Evolutionary conservation across 805 yeast genomes (phyloP).

Genomic region (Saccharomycopsis malanga): DNA sequence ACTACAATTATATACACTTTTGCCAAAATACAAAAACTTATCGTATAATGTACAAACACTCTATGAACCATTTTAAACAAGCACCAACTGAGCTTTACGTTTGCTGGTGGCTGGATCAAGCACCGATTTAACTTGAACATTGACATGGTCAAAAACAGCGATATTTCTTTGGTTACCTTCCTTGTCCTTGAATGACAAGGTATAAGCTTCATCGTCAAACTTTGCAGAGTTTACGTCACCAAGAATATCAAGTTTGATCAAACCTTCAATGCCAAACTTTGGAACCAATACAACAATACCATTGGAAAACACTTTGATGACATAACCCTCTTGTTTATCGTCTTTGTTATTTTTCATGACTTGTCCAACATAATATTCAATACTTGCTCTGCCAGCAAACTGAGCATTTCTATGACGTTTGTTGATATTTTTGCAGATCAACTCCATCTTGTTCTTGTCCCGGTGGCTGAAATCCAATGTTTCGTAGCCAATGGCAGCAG

Average conservation of each 20-base stretch:
- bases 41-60: not conserved
- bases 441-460: constrained; percentile 85
- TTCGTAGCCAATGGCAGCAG: constrained; percentile 97
- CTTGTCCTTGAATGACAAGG: constrained; percentile 47
- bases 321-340: constrained; percentile 60
- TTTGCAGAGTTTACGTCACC: constrained; percentile 56
- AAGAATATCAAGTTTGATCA: constrained; percentile 73
- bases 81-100: constrained; percentile 75
- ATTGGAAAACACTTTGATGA: constrained; percentile 85
- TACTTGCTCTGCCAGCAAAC: constrained; percentile 97
- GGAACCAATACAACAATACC: constrained; percentile 95
- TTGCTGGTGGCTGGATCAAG: constrained; percentile 86
- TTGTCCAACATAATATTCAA: constrained; percentile 97
- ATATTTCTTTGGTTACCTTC: constrained; percentile 42
- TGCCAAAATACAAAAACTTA: no score
- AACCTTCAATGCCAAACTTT: constrained; percentile 90
- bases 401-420: constrained; percentile 95
- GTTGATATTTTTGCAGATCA: constrained; percentile 82
- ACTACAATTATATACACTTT: no score
- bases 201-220: constrained; percentile 74
- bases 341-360: constrained; percentile 83
- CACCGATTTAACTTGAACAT: constrained; percentile 74
- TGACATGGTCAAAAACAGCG: constrained; percentile 77
- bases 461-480: constrained; percentile 72
- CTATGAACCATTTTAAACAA: constrained; percentile 24